Evolutionary conservation across 495 filamentous ascomycete species (phyloP).

Genomic region (Aspergillus steynii): DNA sequence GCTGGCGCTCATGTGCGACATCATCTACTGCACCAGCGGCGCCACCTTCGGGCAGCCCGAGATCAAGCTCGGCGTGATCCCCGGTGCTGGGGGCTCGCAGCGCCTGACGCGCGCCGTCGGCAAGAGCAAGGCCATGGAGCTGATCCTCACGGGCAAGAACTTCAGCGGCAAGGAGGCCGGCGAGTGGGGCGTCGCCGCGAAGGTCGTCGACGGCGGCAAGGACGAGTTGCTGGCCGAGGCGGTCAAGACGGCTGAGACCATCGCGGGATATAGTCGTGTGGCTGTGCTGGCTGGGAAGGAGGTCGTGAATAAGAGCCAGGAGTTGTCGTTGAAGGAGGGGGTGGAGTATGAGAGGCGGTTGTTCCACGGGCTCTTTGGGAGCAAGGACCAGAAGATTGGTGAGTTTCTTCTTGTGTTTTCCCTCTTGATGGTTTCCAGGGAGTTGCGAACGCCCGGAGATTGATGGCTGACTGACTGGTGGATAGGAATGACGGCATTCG

Average conservation of each 20-base stretch:
- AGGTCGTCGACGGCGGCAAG: constrained; percentile 70
- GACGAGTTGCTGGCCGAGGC: constrained; percentile 78
- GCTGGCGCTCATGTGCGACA: constrained; percentile 95
- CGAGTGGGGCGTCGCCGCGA: constrained; percentile 86
- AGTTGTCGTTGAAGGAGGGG: constrained; percentile 79
- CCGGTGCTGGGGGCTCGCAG: constrained; percentile 90
- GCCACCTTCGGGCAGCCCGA: constrained; percentile 96
- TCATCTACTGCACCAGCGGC: constrained; percentile 79
- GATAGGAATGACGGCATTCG: constrained; percentile 86
- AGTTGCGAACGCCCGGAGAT: background rate
- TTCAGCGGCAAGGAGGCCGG: constrained; percentile 81
- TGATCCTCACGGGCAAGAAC: constrained; percentile 82
- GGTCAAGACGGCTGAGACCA: constrained; percentile 80
- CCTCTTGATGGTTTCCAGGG: background rate
- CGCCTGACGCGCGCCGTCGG: constrained; percentile 84
- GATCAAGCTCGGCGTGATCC: constrained; percentile 90
- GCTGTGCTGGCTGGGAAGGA: constrained; percentile 93
- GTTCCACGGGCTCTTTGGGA: constrained; percentile 92
- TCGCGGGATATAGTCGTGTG: constrained; percentile 77
- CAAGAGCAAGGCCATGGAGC: constrained; percentile 90
- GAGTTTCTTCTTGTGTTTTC: constrained; percentile 23
- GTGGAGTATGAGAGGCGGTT: constrained; percentile 91
- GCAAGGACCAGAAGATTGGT: constrained; percentile 94
- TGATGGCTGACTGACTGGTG: constrained; percentile 16
- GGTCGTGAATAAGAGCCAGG: constrained; percentile 96